A percentile compares a stretch with the other conserved stretches of the same genome.
Evolutionary conservation across 768 basidiomycete genomes (phyloP).

Genomic region (Leccinum disarticulatum): DNA sequence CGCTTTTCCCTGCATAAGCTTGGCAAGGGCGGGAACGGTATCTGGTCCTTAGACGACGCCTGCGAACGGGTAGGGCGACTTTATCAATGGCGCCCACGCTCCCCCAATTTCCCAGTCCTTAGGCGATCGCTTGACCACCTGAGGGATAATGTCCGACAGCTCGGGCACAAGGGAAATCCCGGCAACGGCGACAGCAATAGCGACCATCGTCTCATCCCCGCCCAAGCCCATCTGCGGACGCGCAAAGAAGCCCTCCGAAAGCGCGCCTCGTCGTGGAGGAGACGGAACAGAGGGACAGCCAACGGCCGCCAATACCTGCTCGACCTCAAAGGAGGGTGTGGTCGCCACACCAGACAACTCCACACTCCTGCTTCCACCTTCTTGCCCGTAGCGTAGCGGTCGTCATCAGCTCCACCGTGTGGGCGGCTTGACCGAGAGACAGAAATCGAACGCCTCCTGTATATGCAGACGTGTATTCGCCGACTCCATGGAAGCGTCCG

Average conservation of each 20-base stretch:
- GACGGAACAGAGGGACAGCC: constrained; percentile 50
- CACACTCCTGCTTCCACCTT: constrained; percentile 27
- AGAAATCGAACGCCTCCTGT: constrained; percentile 81
- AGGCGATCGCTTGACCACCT: constrained; percentile 45
- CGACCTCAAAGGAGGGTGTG: constrained; percentile 49
- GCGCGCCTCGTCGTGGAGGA: constrained; percentile 55
- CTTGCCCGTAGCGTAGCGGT: constrained; percentile 16
- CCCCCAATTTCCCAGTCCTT: constrained; percentile 45
- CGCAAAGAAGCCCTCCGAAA: constrained; percentile 66
- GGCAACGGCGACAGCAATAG: not conserved
- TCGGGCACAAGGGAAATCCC: constrained; percentile 28
- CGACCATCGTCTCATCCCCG: constrained; percentile 8
- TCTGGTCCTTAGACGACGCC: constrained; percentile 58
- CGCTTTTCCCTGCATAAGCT: constrained; percentile 41
- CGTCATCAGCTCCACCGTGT: constrained; percentile 36
- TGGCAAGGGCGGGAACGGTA: constrained; percentile 77
- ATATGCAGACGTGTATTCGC: constrained; percentile 70
- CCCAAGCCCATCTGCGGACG: constrained; percentile 37
- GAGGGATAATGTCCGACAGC: constrained; percentile 43
- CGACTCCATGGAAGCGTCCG: constrained; percentile 73
- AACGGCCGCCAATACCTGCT: constrained; percentile 55
- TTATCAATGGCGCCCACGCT: constrained; percentile 45
- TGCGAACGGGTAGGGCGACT: constrained; percentile 74
- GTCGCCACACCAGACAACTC: constrained; percentile 30
- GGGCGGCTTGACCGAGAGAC: constrained; percentile 48